Percentiles rank a stretch among this genome's conserved stretches.
phyloP scores from a whole-genome alignment of 2,329 filamentous ascomycete species.

The Aschersonia sp. region DNA sequence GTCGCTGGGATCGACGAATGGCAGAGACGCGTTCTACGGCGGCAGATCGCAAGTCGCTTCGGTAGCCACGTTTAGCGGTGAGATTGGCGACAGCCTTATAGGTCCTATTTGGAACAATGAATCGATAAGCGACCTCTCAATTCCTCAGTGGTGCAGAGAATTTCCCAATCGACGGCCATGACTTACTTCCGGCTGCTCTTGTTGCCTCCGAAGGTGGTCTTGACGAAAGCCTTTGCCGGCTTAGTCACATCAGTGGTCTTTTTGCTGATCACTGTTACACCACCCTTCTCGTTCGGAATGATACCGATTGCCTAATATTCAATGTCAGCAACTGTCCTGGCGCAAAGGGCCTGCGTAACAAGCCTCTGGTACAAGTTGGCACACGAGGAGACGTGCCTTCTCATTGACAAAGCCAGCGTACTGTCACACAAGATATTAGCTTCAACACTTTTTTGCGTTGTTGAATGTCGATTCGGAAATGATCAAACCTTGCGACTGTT shows the following conservation, averaged over 20 bases:
- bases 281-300: conserved; percentile 59
- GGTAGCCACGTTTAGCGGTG: conserved; percentile 77
- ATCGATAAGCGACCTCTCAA: background rate
- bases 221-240: conserved; percentile 52
- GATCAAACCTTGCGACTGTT: conserved; percentile 70
- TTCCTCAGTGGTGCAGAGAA: no score
- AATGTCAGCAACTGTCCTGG: conserved; percentile 6
- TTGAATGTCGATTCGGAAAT: no score
- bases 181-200: conserved; percentile 58
- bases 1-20: conserved; percentile 63
- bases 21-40: conserved; percentile 81
- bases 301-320: conserved; percentile 59
- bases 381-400: conserved; percentile 47
- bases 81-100: conserved; percentile 78
- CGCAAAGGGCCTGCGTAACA: background rate
- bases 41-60: conserved; percentile 57
- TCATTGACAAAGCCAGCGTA: conserved; percentile 86
- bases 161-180: no score
- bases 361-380: background rate
- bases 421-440: conserved; percentile 33
- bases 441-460: background rate
- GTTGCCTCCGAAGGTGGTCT: conserved; percentile 54
- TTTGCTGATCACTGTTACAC: conserved; percentile 73
- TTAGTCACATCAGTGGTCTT: conserved; percentile 57
- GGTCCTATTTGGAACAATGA: conserved; percentile 38